Percentiles rank a stretch among this genome's conserved stretches.
Evolutionary conservation across 2,329 filamentous ascomycete genomes (phyloP).

Genomic region (Penicillium hordei): DNA sequence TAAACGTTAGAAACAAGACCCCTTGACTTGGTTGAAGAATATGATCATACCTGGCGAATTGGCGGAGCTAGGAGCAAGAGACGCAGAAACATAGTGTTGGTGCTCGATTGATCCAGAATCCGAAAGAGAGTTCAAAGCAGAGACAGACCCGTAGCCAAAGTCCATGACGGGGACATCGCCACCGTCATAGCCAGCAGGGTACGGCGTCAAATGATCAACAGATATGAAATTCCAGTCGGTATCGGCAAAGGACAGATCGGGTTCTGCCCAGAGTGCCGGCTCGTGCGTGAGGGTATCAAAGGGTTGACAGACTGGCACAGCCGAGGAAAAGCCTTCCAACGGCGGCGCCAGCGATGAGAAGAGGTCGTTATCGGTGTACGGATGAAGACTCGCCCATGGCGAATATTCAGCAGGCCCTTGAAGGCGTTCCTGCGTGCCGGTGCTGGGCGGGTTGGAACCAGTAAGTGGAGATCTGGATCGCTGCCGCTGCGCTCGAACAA

Average conservation of each 20-base stretch:
- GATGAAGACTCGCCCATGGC: conserved; percentile 18
- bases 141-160: conserved; percentile 14
- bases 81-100: conserved; percentile 8
- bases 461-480: conserved; percentile 11
- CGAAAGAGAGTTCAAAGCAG: conserved; percentile 23
- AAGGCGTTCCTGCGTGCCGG: conserved; percentile 17
- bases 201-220: conserved; percentile 8
- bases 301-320: conserved; percentile 18
- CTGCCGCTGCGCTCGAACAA: conserved; percentile 21
- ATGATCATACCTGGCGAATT: conserved; percentile 21
- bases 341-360: conserved; percentile 15
- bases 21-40: neutral
- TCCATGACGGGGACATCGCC: conserved; percentile 14
- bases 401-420: conserved; percentile 17
- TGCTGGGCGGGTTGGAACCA: conserved; percentile 21
- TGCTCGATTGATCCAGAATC: conserved; percentile 22
- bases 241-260: conserved; percentile 20
- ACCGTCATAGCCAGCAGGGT: conserved; percentile 12
- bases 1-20: conserved; percentile 5
- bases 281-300: conserved; percentile 20
- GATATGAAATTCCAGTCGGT: conserved; percentile 25
- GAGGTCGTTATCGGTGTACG: conserved; percentile 10
- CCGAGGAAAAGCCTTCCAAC: conserved; percentile 16
- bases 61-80: conserved; percentile 16
- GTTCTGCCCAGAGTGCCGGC: conserved; percentile 24